Percentiles rank a stretch among this genome's conserved stretches.
Evolutionary conservation across 2,329 filamentous ascomycete species (phyloP).

Genomic region (Ceratocystiopsis brevicomis): DNA sequence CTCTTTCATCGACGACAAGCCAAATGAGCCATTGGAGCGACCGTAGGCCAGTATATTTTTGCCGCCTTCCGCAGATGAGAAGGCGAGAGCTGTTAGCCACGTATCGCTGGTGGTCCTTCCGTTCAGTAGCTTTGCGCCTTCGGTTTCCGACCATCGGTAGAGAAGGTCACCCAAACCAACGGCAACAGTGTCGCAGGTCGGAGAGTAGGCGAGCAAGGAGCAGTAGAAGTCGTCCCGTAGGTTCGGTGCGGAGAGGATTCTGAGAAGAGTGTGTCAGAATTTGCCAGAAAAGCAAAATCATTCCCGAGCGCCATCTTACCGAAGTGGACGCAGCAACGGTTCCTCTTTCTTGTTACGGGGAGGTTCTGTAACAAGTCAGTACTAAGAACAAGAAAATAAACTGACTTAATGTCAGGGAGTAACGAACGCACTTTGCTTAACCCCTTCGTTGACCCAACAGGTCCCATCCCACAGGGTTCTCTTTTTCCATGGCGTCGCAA

Average conservation of each 20-base stretch:
- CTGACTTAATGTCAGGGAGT: conserved; percentile 4
- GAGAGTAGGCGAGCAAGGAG: conserved; percentile 71
- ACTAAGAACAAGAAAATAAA: background rate
- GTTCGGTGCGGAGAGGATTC: conserved; percentile 70
- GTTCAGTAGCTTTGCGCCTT: conserved; percentile 41
- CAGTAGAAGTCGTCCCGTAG: conserved; percentile 95
- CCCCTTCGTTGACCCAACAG: conserved; percentile 18
- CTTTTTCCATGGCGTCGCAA: background rate
- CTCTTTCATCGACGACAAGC: conserved; percentile 60
- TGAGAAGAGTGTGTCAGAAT: conserved; percentile 33
- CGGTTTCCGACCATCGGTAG: conserved; percentile 73
- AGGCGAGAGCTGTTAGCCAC: conserved; percentile 69
- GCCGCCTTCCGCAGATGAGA: conserved; percentile 60
- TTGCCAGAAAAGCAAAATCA: background rate
- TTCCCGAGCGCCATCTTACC: no score
- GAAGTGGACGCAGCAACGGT: no score
- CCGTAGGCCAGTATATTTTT: conserved; percentile 74
- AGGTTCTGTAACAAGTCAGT: background rate
- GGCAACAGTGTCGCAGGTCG: conserved; percentile 54
- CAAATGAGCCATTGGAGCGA: conserved; percentile 56
- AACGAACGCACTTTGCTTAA: background rate
- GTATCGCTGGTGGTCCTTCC: conserved; percentile 25
- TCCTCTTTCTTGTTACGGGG: no score
- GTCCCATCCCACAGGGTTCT: conserved; percentile 25
- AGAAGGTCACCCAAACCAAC: conserved; percentile 65